phyloP scores from a whole-genome alignment of 75 land plant species.

The Gnetum montanum region DNA sequence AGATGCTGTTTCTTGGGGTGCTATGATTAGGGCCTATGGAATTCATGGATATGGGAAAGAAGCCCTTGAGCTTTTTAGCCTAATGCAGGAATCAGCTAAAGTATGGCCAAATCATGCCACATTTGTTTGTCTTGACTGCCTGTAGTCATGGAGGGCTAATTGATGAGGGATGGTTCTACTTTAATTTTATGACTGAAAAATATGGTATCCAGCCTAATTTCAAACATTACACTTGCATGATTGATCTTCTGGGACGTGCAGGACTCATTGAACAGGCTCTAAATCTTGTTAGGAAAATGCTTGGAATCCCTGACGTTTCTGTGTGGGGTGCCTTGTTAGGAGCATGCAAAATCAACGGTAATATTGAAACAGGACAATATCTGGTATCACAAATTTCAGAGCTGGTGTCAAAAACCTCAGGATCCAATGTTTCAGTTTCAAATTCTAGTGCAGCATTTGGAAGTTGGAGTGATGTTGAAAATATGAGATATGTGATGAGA shows the following conservation, averaged over 20 bases:
- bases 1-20: too few species aligned
- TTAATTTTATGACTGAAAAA: conserved; percentile 21
- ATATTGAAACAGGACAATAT: conserved; percentile 20
- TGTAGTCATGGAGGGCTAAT: conserved; percentile 38
- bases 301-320: conserved; percentile 15
- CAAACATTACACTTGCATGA: conserved; percentile 37
- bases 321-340: conserved; percentile 34
- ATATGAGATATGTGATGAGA: conserved; percentile 13
- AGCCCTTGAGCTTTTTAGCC: conserved; percentile 27
- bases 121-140: conserved; percentile 29
- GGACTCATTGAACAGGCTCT: conserved; percentile 32
- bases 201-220: conserved; percentile 23
- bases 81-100: conserved; percentile 24
- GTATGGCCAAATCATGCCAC: conserved; percentile 28
- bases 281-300: conserved; percentile 25
- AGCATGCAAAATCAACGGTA: conserved; percentile 20
- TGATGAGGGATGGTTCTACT: conserved; percentile 29
- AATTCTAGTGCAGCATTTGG: conserved; percentile 24
- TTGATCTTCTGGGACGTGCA: conserved; percentile 28
- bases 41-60: conserved; percentile 36
- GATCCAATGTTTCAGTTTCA: conserved; percentile 18
- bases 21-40: conserved; percentile 22
- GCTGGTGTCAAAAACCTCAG: conserved; percentile 27
- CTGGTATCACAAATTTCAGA: conserved; percentile 17
- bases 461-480: conserved; percentile 25